A percentile compares a stretch with the other conserved stretches of the same genome.
Conservation (phyloP, 345 rosid species). For the Aegle marmelos region DNA sequence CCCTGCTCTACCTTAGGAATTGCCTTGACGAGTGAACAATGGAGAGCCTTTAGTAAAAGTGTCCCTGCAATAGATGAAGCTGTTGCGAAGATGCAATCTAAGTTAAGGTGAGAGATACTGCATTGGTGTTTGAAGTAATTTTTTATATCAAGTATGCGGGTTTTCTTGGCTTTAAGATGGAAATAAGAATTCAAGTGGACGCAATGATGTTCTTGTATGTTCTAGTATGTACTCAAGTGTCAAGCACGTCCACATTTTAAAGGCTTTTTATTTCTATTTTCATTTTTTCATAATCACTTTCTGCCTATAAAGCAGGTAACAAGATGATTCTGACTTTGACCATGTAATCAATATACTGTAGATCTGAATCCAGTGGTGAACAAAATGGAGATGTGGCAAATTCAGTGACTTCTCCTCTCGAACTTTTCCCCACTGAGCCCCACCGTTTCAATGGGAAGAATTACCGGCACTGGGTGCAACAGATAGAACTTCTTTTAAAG, state of each 20-base stretch:
- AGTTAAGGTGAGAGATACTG: constrained; percentile 42
- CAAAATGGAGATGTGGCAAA: constrained; percentile 29
- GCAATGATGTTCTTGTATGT: background rate
- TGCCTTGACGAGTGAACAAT: constrained; percentile 47
- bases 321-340: constrained; percentile 25
- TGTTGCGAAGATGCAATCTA: constrained; percentile 45
- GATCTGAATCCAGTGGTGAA: constrained; percentile 21
- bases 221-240: background rate
- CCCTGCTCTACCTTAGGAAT: constrained; percentile 45
- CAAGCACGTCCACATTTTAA: background rate
- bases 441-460: constrained; percentile 76
- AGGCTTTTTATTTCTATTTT: background rate
- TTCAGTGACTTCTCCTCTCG: constrained; percentile 23
- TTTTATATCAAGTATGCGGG: background rate
- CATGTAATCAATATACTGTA: constrained; percentile 27
- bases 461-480: constrained; percentile 54
- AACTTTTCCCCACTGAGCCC: constrained; percentile 37
- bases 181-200: background rate
- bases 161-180: background rate
- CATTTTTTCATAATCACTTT: background rate
- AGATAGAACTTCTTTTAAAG: constrained; percentile 63
- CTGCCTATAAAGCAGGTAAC: constrained; percentile 1
- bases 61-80: constrained; percentile 60
- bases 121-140: background rate
- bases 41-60: constrained; percentile 50